Evolutionary conservation across 1,284 basidiomycete genomes (phyloP).

Genomic region (Ustilago nuda): DNA sequence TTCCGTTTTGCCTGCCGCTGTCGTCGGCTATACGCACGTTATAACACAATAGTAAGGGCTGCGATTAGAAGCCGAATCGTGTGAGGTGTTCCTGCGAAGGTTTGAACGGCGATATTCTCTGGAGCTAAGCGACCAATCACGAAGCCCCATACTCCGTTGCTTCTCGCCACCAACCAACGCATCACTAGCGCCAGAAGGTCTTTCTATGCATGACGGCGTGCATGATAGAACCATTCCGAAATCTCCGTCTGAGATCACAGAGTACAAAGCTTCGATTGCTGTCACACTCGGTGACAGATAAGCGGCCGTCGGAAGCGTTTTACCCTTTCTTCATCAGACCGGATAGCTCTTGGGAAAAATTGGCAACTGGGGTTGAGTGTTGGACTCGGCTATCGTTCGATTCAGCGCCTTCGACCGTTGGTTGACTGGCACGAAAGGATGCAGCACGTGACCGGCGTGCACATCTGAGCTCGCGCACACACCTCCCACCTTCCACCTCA

Average conservation of each 20-base stretch:
- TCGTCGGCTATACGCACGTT: constrained; percentile 2
- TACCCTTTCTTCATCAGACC: not conserved
- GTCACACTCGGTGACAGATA: not conserved
- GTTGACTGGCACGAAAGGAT: not conserved
- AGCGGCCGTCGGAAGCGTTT: not conserved
- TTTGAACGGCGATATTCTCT: not conserved
- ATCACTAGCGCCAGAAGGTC: constrained; percentile 2
- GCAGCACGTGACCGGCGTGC: no score
- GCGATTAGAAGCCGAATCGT: not conserved
- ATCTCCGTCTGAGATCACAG: not conserved
- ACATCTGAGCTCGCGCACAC: no score
- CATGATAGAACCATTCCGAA: not conserved
- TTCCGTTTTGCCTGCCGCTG: constrained; percentile 3
- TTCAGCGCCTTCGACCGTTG: constrained; percentile 1
- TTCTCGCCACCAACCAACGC: not conserved
- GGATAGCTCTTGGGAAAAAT: not conserved
- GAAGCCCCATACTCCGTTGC: constrained; percentile 15
- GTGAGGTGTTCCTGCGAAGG: not conserved
- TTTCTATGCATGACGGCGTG: not conserved
- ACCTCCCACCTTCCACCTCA: no score
- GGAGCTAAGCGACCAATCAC: constrained; percentile 13
- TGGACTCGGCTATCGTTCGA: constrained; percentile 3
- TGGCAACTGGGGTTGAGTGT: not conserved
- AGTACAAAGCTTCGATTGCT: not conserved
- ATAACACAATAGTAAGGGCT: not conserved